Evolutionary conservation across 2,329 filamentous ascomycete species (phyloP), one percentile per base, ranked within the genome.

Genomic region (Ophiostoma piceae): DNA sequence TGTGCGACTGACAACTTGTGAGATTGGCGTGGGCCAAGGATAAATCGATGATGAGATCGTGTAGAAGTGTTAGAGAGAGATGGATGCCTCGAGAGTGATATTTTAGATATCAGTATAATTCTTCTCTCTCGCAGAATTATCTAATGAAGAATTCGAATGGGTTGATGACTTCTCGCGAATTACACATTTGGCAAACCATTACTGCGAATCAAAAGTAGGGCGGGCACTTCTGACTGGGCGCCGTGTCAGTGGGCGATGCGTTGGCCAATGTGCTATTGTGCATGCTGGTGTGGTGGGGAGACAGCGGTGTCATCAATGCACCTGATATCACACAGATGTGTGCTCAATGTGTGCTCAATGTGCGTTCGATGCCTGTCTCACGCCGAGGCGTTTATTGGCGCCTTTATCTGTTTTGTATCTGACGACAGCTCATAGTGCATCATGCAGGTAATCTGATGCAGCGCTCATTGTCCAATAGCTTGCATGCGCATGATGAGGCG

Each of bases 231-330:
- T 39, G 22, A 39, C 19, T 39, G 35, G n/a, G 35, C 35, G 62
- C 62, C 62, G 62, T 22, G 32, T 4, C 62, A 39, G 11, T 62
- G 19, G 6, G 35, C 12, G 62, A 65, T 65, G 62, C 62, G 62
- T 35, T 65, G 62, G 62, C 62, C 62, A 65, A 65, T 65, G 62
- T 65, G 62, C 62, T 37, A 35, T 65, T 65, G 22, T 65, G 62
- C 62, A 39, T n/a, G 32, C 8, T 65, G 62, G 19, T 65, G 19
- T 39, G 62, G 32, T 64, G 26, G 26, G 6, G 19, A 32, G 16
- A 19, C 22, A 32, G 54, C 51, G 22, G 51, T 57, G 51, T 19
- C 51, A 54, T 54, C 8, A 19, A 54, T 54, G 29, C 60, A 37
- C 32, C 35, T 65, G 32, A 32, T 65, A 35, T 35, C 29, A n/a